Conservation (phyloP, 257 asterid genomes). For the Osmanthus fragrans region DNA sequence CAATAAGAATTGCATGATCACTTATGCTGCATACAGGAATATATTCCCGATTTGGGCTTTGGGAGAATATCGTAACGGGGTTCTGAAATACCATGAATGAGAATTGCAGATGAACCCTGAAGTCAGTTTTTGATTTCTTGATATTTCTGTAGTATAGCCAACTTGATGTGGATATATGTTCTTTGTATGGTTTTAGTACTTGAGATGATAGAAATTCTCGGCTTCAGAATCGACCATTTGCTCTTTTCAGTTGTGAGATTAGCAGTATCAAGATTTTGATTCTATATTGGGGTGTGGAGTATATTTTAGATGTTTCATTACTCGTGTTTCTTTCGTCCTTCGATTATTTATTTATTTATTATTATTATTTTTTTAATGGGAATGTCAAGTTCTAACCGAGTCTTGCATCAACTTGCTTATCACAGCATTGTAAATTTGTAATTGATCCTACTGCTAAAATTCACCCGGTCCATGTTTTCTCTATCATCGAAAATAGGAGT, state of each 20-base stretch:
- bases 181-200: slow-evolving; percentile 7
- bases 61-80: slow-evolving; percentile 66
- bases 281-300: not conserved
- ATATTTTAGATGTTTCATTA: not conserved
- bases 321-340: not conserved
- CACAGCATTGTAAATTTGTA: not conserved
- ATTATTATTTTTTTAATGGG: not conserved
- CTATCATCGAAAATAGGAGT: no score
- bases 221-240: not conserved
- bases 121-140: slow-evolving; percentile 2
- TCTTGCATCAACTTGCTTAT: not conserved
- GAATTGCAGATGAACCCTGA: slow-evolving; percentile 12
- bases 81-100: slow-evolving; percentile 45
- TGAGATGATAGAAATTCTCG: not conserved
- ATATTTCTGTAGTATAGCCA: not conserved
- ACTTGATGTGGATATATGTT: not conserved
- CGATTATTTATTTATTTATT: no score
- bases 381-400: not conserved
- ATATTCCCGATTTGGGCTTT: slow-evolving; percentile 97
- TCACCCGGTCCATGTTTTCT: no score
- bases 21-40: slow-evolving; percentile 86
- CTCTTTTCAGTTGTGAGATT: not conserved
- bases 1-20: slow-evolving; percentile 87
- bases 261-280: not conserved
- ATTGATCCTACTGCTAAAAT: no score